Evolutionary conservation across 1,284 basidiomycete genomes (phyloP), one percentile per base, ranked within the genome.

Genomic region (Schizopora paradoxa): DNA sequence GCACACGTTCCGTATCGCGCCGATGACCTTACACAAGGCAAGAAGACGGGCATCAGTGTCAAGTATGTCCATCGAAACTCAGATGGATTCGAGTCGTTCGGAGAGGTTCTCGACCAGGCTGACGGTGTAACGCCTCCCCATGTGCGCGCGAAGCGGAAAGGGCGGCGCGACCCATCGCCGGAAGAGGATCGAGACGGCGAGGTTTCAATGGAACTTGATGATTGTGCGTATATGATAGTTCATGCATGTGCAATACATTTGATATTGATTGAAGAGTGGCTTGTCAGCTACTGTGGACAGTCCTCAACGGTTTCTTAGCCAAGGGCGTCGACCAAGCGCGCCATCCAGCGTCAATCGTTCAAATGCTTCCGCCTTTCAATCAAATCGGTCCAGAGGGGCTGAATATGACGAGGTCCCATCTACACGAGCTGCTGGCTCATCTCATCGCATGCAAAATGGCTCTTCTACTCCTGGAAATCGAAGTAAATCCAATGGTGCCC

Each of bases 51-150:
- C 2, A 70, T 86, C 43, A 68, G 73, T 2, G 77, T 88, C 13
- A 71, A 65, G 22, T 75, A 80, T 59, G 77, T 89, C 41, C 77
- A 81, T 41, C 76, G 78, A 51, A 81, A 80, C 54, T 82, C 82
- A 11, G 86, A 91, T 58, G 93, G 91, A 7, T 90, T 89, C 61
- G 91, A 94, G 63, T 81, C 81, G 8, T 86, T 90, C 56, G 79
- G 82, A 46, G 76, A 81, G 54, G 71, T 91, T 57, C 77, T 93
- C 52, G 68, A 73, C 39, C 80, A 85, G 56, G 82, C 76, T 0
- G 82, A 87, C 62, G 69, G 69, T 43, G 68, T 73, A n/a, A 72
- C 79, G 3, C 80, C 81, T 3, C 76, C 74, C n/a, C 69, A 66
- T 43, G 67, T 72, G 47, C 55, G 22, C 73, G 70, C 55, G 61